Evolutionary conservation across 129 eudicot species (phyloP).

Genomic region (Glebionis coronaria): DNA sequence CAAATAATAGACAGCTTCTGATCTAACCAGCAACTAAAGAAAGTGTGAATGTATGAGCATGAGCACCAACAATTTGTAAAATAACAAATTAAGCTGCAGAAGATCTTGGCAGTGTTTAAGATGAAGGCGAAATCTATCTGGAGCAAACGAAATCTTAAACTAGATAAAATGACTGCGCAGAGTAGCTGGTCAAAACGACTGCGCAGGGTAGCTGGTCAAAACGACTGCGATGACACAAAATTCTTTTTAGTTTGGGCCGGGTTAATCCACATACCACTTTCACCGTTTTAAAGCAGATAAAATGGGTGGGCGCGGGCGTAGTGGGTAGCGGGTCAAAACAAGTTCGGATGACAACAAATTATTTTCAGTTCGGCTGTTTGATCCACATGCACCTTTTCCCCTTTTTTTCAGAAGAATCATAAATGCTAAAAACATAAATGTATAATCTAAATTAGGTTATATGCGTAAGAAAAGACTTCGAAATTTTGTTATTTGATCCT

Average conservation of each 20-base stretch:
- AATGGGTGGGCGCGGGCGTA: neutral
- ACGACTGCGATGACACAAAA: neutral
- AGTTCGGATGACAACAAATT: neutral
- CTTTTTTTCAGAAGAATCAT: neutral
- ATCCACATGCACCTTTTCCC: neutral
- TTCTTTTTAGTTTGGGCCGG: neutral
- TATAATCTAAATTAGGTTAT: neutral
- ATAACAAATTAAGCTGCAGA: neutral
- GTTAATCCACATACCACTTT: neutral
- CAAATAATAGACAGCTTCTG: neutral
- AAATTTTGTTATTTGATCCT: neutral
- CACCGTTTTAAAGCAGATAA: neutral
- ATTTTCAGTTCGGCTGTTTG: neutral
- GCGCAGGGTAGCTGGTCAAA: neutral
- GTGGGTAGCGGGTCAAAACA: neutral
- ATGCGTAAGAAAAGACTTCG: neutral
- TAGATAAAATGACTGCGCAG: neutral
- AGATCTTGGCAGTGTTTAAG: constrained; percentile 3
- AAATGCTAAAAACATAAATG: neutral
- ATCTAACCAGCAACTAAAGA: neutral
- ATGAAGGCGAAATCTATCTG: neutral
- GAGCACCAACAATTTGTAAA: neutral
- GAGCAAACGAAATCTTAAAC: neutral
- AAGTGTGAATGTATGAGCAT: neutral
- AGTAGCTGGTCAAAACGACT: no score